Evolutionary conservation across 1,139 yeast species (phyloP).

Genomic region (Yamadazyma epiphylla): DNA sequence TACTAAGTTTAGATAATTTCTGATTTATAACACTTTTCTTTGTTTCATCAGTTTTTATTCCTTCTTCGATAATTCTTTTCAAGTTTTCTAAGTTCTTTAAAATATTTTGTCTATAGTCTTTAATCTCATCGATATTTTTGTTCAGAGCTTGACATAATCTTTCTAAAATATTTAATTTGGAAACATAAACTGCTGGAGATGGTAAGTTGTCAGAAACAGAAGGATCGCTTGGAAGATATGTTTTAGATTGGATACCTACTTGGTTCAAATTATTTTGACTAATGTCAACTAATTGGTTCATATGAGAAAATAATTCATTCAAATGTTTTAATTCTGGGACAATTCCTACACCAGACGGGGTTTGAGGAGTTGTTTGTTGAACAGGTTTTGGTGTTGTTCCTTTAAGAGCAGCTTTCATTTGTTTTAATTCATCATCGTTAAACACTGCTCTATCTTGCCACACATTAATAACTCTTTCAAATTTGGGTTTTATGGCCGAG

Average conservation of each 20-base stretch:
- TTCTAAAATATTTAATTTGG: constrained; percentile 43
- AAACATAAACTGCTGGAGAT: constrained; percentile 46
- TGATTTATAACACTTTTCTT: constrained; percentile 40
- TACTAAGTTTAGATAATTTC: constrained; percentile 30
- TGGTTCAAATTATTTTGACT: constrained; percentile 39
- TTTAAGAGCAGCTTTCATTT: constrained; percentile 36
- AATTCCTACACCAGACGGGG: constrained; percentile 12
- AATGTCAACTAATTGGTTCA: constrained; percentile 25
- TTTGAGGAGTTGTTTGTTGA: constrained; percentile 1
- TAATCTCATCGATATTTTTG: constrained; percentile 33
- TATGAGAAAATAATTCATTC: constrained; percentile 29
- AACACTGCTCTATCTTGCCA: constrained; percentile 73
- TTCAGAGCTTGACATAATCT: constrained; percentile 36
- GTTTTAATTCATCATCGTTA: constrained; percentile 34
- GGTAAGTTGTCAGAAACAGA: constrained; percentile 46
- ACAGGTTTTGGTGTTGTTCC: background rate
- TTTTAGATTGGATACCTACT: constrained; percentile 40
- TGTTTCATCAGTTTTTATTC: constrained; percentile 41
- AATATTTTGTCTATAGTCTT: constrained; percentile 36
- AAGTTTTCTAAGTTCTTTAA: constrained; percentile 41
- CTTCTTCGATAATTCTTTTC: constrained; percentile 36
- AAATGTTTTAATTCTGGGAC: constrained; percentile 39
- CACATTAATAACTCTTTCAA: constrained; percentile 63
- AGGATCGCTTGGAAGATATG: constrained; percentile 40
- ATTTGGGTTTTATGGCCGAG: constrained; percentile 45